Conservation (phyloP, 352 stramenopile genomes). For the Globisporangium takayamanum region DNA sequence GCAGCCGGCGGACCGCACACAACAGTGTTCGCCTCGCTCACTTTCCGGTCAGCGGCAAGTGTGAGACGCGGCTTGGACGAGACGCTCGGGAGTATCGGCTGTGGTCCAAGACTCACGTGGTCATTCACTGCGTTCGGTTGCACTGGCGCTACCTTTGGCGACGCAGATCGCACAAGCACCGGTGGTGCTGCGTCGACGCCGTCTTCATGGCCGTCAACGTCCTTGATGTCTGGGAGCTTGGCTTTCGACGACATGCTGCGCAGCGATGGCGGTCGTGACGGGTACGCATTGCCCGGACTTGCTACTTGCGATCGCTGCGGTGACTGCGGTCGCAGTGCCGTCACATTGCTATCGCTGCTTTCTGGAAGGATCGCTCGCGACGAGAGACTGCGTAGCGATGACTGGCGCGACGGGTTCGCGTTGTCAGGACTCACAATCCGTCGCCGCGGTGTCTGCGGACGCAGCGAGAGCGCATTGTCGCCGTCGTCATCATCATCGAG, state of each 20-base stretch:
- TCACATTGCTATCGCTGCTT: background rate
- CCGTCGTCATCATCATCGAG: background rate
- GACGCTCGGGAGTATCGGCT: background rate
- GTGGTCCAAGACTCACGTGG: background rate
- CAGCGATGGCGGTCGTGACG: background rate
- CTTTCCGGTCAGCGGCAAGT: no score
- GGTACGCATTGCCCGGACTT: background rate
- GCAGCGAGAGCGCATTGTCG: background rate
- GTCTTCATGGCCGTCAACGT: background rate
- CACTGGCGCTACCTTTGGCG: background rate
- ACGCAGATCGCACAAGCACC: no score
- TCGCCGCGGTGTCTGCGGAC: background rate
- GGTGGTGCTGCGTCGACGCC: background rate
- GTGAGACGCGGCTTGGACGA: background rate
- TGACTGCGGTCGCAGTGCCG: background rate
- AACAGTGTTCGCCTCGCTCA: no score
- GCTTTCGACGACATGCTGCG: background rate
- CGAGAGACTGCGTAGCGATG: background rate
- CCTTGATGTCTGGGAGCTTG: conserved; percentile 1
- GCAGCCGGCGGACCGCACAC: no score
- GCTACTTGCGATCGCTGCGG: background rate
- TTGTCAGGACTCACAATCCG: background rate
- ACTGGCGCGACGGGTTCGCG: background rate
- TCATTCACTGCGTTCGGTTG: no score
- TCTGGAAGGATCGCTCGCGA: conserved; percentile 1